Evolutionary conservation across 1,284 basidiomycete species (phyloP), one percentile per base, ranked within the genome.

Genomic region (Pholiota adiposa): DNA sequence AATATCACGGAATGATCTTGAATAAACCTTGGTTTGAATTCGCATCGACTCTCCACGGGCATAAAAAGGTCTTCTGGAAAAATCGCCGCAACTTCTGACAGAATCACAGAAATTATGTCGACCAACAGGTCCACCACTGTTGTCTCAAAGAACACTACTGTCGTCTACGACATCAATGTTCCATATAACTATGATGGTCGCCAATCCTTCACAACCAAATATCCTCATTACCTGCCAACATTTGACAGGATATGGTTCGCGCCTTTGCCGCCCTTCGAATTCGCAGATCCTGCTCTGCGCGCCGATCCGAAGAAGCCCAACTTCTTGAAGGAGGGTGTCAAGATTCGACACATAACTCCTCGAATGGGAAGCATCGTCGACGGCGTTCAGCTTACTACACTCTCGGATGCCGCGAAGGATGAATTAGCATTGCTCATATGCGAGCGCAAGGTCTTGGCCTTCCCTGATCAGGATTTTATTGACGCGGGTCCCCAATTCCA

Each of bases 401-500:
- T 88, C 40, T 75, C 71, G 33, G 72, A 77, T n/a, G 79, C 76
- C 38, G 84, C 83, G 2, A 75, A 83, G 18, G 82, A 87, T 63
- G 84, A 88, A 69, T 78, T 88, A 29, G 85, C 86, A 1, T 73
- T 87, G 23, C 78, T 77, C 55, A 77, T 82, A 11, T 85, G 85
- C 0, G 78, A 86, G 67, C 72, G 85, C 38, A 85, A 85, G 63
- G 76, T 87, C n/a, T 70, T 85, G 1, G 69, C 82, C 25, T 81
- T 86, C 69, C 75, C 81, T n/a, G 77, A 84, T 67, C 82, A 84
- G 60, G 79, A 83, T 67, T 82, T 83, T 70, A 82, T 80, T 68
- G 82, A 83, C 58, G 63, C 80, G 18, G 72, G 72, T 0, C 75
- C 78, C 8, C 80, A 82, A 36, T 66, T 70, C 55, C 82, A 83